Percentiles rank a stretch among this genome's conserved stretches.
phyloP scores from a whole-genome alignment of 768 basidiomycete genomes.

The Cystobasidium ongulense region DNA sequence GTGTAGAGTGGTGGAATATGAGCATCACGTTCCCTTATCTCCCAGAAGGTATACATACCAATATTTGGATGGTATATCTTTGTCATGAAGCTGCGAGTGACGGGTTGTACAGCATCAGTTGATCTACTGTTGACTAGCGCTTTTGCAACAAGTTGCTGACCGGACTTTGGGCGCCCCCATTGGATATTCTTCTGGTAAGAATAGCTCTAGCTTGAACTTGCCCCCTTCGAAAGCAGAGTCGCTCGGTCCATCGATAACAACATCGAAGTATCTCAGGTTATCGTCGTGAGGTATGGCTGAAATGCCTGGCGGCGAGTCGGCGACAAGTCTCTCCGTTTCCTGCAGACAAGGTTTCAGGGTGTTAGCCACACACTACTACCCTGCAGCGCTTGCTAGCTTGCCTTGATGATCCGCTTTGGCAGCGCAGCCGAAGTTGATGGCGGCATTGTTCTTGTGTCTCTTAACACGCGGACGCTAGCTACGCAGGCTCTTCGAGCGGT shows the following conservation, averaged over 20 bases:
- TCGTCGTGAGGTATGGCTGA: conserved; percentile 92
- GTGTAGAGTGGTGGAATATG: not conserved
- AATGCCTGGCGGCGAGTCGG: conserved; percentile 95
- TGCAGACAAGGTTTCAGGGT: conserved; percentile 44
- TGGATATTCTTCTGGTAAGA: conserved; percentile 97
- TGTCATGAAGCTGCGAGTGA: conserved; percentile 36
- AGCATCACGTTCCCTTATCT: not conserved
- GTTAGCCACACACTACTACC: not conserved
- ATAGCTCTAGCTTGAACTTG: conserved; percentile 88
- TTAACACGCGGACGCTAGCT: not conserved
- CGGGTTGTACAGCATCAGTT: not conserved
- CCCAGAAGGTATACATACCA: conserved; percentile 54
- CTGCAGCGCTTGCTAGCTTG: not conserved
- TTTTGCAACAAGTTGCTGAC: conserved; percentile 70
- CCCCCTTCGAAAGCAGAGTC: conserved; percentile 88
- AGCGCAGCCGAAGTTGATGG: conserved; percentile 26
- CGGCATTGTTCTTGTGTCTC: not conserved
- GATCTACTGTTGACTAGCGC: too few species aligned
- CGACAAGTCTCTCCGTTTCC: conserved; percentile 95
- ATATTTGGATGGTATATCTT: conserved; percentile 96
- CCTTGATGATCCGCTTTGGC: conserved; percentile 42
- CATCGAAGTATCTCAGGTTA: conserved; percentile 96
- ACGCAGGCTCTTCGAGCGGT: not conserved
- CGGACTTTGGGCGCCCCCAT: conserved; percentile 99
- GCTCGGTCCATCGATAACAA: conserved; percentile 87